Evolutionary conservation across 2,329 filamentous ascomycete species (phyloP).

Genomic region (Magnaporthiopsis rhizophila): DNA sequence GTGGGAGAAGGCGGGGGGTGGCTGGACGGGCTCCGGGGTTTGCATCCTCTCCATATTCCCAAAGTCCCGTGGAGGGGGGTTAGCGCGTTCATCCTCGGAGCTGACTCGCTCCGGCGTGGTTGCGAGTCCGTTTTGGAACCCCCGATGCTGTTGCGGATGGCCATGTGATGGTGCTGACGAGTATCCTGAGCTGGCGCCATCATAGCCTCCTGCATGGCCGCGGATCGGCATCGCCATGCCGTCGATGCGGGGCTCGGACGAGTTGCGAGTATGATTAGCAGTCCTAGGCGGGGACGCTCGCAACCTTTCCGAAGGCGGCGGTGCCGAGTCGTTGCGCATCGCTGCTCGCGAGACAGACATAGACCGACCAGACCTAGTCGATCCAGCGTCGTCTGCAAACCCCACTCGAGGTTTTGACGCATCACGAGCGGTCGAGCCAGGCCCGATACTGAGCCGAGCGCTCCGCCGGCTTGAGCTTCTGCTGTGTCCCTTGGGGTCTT

Average conservation of each 20-base stretch:
- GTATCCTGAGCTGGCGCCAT: constrained; percentile 1
- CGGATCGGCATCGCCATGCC: constrained; percentile 8
- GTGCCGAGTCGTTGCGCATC: constrained; percentile 42
- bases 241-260: constrained; percentile 34
- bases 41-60: constrained; percentile 47
- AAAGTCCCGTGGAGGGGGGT: constrained; percentile 37
- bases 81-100: constrained; percentile 46
- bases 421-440: constrained; percentile 18
- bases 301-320: constrained; percentile 32
- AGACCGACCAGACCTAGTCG: constrained; percentile 45
- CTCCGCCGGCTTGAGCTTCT: constrained; percentile 51
- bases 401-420: constrained; percentile 40
- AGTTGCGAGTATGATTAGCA: constrained; percentile 35
- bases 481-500: constrained; percentile 35
- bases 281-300: constrained; percentile 23
- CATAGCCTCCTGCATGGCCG: constrained; percentile 6
- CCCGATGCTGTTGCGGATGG: constrained; percentile 26
- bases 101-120: constrained; percentile 44
- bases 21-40: constrained; percentile 67
- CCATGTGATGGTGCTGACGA: constrained; percentile 15
- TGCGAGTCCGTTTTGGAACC: constrained; percentile 35
- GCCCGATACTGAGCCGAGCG: constrained; percentile 47
- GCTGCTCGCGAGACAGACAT: constrained; percentile 34
- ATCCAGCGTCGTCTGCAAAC: constrained; percentile 47
- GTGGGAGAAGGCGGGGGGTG: constrained; percentile 74